These are phyloP conservation scores for Melocanna baccifera DNA, from an alignment of 176 grass and related monocot genomes.

Conservation along the genomic window DNA sequence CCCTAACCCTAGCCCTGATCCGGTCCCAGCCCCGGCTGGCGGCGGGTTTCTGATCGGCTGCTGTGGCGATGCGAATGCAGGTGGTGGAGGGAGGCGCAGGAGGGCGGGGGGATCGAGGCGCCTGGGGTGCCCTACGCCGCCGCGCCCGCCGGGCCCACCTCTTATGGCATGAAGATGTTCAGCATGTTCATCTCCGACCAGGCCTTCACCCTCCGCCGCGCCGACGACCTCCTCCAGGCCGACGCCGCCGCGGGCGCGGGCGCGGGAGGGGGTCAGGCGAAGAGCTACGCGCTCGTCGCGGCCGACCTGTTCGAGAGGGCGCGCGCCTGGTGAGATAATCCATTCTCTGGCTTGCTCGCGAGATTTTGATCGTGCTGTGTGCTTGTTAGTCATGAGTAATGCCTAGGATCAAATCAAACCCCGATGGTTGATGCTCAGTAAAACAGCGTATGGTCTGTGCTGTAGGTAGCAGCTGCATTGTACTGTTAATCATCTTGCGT, in stretches of 20 bases:
- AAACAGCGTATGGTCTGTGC: background rate
- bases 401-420: background rate
- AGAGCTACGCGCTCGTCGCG: constrained; percentile 59
- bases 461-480: background rate
- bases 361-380: background rate
- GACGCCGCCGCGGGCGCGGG: constrained; percentile 5
- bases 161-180: constrained; percentile 50
- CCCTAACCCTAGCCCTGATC: background rate
- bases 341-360: background rate
- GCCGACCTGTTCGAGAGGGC: constrained; percentile 58
- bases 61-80: constrained; percentile 29
- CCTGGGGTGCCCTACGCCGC: constrained; percentile 49
- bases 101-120: constrained; percentile 31
- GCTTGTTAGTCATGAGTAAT: too few species aligned
- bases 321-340: constrained; percentile 44
- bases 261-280: background rate
- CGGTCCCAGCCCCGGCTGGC: background rate
- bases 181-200: constrained; percentile 65
- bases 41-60: background rate
- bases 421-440: background rate
- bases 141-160: background rate
- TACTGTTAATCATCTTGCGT: too few species aligned
- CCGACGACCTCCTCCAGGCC: constrained; percentile 24
- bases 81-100: constrained; percentile 74
- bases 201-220: constrained; percentile 60